Evolutionary conservation across 2,329 filamentous ascomycete genomes (phyloP).

Genomic region (Microcyclosporella mali): DNA sequence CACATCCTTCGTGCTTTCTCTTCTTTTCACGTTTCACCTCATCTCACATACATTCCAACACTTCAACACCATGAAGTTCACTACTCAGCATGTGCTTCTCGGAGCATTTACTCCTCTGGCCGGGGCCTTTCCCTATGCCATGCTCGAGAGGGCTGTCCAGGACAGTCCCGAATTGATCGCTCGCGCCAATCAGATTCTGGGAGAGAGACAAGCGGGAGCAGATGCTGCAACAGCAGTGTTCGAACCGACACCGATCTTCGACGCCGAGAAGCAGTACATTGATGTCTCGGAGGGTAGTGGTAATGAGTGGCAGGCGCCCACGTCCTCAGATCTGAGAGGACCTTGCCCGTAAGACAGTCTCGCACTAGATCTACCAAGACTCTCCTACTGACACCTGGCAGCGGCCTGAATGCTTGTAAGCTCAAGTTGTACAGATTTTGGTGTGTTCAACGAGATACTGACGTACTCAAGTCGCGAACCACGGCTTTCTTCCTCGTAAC

Average conservation of each 20-base stretch:
- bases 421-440: too few species aligned
- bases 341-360: constrained; percentile 20
- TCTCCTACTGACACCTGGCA: too few species aligned
- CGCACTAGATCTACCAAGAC: constrained; percentile 12
- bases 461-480: constrained; percentile 13
- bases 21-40: too few species aligned
- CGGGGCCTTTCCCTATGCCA: constrained; percentile 11
- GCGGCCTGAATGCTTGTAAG: not conserved
- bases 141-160: constrained; percentile 8
- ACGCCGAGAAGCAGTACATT: constrained; percentile 26
- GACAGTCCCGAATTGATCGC: constrained; percentile 13
- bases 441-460: not conserved
- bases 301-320: constrained; percentile 27
- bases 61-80: constrained; percentile 12
- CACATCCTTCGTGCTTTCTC: too few species aligned
- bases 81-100: constrained; percentile 9
- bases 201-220: constrained; percentile 18
- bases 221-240: constrained; percentile 20
- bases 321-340: constrained; percentile 25
- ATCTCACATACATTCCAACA: too few species aligned
- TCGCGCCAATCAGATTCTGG: constrained; percentile 10
- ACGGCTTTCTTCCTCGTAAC: constrained; percentile 27
- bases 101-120: constrained; percentile 9
- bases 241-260: constrained; percentile 25
- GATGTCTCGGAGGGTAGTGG: constrained; percentile 19